phyloP scores from a whole-genome alignment of 148 eudicot species.

The Vaccinium myrtillus region DNA sequence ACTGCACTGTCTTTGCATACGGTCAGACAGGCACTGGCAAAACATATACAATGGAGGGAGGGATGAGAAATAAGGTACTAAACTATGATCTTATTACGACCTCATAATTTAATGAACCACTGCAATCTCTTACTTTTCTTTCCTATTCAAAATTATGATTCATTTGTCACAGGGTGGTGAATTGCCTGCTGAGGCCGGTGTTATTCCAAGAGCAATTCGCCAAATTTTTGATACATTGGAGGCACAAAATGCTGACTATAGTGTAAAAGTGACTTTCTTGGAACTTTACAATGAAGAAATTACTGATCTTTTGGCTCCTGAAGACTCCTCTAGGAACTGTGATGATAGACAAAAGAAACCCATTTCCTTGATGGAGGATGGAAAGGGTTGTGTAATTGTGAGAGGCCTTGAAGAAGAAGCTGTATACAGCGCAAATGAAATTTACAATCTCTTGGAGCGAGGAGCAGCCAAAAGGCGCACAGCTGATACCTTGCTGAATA shows the following conservation, averaged over 20 bases:
- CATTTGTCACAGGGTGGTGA: slow-evolving; percentile 54
- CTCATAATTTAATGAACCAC: background rate
- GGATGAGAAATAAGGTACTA: slow-evolving; percentile 73
- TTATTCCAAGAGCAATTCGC: slow-evolving; percentile 85
- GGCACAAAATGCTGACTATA: slow-evolving; percentile 80
- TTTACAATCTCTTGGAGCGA: slow-evolving; percentile 74
- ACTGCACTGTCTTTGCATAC: slow-evolving; percentile 88
- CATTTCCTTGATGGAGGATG: slow-evolving; percentile 82
- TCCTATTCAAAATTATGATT: background rate
- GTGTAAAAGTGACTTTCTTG: slow-evolving; percentile 75
- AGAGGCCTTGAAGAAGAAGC: slow-evolving; percentile 95
- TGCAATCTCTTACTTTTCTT: background rate
- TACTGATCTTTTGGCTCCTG: slow-evolving; percentile 63
- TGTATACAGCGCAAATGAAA: slow-evolving; percentile 85
- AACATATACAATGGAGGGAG: slow-evolving; percentile 95
- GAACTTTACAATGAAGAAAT: slow-evolving; percentile 91
- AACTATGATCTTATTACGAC: background rate
- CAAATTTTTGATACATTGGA: slow-evolving; percentile 82
- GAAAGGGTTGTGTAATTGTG: slow-evolving; percentile 68
- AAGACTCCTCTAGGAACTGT: slow-evolving; percentile 45
- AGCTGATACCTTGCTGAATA: slow-evolving; percentile 77
- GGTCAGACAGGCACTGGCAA: slow-evolving; percentile 96
- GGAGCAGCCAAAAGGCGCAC: slow-evolving; percentile 82
- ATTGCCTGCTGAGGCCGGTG: slow-evolving; percentile 80
- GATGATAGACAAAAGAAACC: slow-evolving; percentile 74